Percentiles rank a stretch among this genome's conserved stretches.
These are phyloP conservation scores for Butyriboletus loyo DNA, from an alignment of 768 basidiomycete genomes.

Conservation along the genomic window DNA sequence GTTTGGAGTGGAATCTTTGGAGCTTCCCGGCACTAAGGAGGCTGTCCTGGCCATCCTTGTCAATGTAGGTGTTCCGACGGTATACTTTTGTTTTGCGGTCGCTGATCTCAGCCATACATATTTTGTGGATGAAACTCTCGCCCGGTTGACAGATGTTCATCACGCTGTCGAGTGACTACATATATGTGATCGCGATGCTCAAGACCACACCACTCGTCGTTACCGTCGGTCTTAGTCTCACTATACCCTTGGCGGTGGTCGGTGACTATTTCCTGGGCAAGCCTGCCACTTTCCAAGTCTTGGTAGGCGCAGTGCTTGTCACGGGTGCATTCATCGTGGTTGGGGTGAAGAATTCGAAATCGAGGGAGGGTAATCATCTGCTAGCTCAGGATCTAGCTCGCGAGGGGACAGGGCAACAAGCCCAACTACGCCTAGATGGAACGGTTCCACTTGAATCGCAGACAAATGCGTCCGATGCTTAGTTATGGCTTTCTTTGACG, in stretches of 20 bases:
- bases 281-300: slow-evolving; percentile 54
- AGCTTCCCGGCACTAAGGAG: slow-evolving; percentile 55
- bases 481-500: not conserved
- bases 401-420: slow-evolving; percentile 1
- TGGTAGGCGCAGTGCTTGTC: slow-evolving; percentile 76
- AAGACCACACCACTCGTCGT: slow-evolving; percentile 95
- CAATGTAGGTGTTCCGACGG: slow-evolving; percentile 44
- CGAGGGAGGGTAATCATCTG: slow-evolving; percentile 31
- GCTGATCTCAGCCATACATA: not conserved
- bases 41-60: slow-evolving; percentile 49
- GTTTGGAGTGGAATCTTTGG: slow-evolving; percentile 68
- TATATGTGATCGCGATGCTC: slow-evolving; percentile 89
- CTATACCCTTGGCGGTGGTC: slow-evolving; percentile 86
- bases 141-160: slow-evolving; percentile 64
- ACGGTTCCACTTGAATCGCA: slow-evolving; percentile 8
- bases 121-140: not conserved
- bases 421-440: slow-evolving; percentile 5
- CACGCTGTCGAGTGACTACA: slow-evolving; percentile 78
- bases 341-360: slow-evolving; percentile 52
- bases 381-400: not conserved
- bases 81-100: not conserved
- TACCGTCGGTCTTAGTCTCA: slow-evolving; percentile 88
- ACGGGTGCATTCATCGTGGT: slow-evolving; percentile 73
- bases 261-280: slow-evolving; percentile 72
- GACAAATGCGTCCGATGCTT: not conserved